Evolutionary conservation across 2,329 filamentous ascomycete species (phyloP).

Genomic region (Verticillium albo-atrum): DNA sequence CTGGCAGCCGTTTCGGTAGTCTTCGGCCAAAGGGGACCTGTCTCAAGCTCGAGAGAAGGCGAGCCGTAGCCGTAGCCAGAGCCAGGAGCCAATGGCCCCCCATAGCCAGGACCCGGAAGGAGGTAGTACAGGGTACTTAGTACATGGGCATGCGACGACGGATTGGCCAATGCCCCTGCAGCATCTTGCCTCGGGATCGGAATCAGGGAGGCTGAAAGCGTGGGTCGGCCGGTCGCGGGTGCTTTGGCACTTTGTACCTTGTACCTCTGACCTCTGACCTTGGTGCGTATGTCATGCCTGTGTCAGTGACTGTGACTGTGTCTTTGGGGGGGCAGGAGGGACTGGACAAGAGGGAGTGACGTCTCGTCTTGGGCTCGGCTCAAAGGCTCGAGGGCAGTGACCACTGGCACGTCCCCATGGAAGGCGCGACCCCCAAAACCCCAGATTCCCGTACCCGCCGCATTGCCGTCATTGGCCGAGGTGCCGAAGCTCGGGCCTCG

Average conservation of each 20-base stretch:
- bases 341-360: not conserved
- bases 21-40: constrained; percentile 3
- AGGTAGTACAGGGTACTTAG: not conserved
- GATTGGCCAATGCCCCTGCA: not conserved
- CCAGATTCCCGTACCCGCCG: not conserved
- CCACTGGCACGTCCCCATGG: not conserved
- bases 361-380: constrained; percentile 24
- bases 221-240: not conserved
- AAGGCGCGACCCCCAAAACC: not conserved
- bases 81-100: too few species aligned
- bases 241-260: too few species aligned
- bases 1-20: constrained; percentile 1
- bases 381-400: constrained; percentile 22
- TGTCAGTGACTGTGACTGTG: too few species aligned
- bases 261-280: not conserved
- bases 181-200: not conserved
- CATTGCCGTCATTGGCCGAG: constrained; percentile 40
- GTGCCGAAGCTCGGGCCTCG: constrained; percentile 29
- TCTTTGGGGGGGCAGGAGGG: not conserved
- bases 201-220: not conserved
- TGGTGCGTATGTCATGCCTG: too few species aligned
- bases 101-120: not conserved
- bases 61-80: not conserved
- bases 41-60: not conserved
- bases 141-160: not conserved